Evolutionary conservation across 1,284 basidiomycete genomes (phyloP).

Genomic region (Sphagnurus paluster): DNA sequence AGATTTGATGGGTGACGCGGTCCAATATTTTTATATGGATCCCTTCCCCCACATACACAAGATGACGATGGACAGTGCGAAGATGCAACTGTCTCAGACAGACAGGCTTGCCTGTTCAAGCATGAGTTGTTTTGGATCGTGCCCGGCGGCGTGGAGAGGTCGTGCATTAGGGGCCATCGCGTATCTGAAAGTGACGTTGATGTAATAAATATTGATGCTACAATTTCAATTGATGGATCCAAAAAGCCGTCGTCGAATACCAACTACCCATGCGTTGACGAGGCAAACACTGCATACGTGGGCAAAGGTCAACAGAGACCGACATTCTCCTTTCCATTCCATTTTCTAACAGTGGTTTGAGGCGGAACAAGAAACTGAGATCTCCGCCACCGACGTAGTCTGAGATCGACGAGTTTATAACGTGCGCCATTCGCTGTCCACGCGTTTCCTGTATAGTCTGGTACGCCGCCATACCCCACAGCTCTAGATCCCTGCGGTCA

Average conservation of each 20-base stretch:
- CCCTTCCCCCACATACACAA: too few relatives aligned
- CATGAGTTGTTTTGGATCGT: slow-evolving; percentile 10
- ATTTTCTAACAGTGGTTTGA: not conserved
- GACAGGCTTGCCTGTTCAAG: slow-evolving; percentile 13
- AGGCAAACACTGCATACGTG: too few relatives aligned
- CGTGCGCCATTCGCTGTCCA: not conserved
- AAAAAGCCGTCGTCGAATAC: too few relatives aligned
- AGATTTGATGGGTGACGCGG: not conserved
- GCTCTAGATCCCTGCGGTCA: too few relatives aligned
- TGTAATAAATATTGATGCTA: not conserved
- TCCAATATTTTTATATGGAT: too few relatives aligned
- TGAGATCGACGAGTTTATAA: not conserved
- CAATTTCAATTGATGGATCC: not conserved
- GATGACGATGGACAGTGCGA: too few relatives aligned
- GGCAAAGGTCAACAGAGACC: too few relatives aligned
- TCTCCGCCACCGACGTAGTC: slow-evolving; percentile 1
- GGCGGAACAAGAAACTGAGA: slow-evolving; percentile 5
- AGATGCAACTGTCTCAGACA: slow-evolving; percentile 15
- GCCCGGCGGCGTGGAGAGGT: not conserved
- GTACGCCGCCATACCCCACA: not conserved
- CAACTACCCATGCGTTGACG: too few relatives aligned
- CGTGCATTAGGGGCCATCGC: not conserved
- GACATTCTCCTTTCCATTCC: too few relatives aligned
- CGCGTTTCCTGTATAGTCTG: not conserved
- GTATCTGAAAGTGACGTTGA: not conserved